Evolutionary conservation across 768 basidiomycete species (phyloP).

Genomic region (Cyclocybe aegerita): DNA sequence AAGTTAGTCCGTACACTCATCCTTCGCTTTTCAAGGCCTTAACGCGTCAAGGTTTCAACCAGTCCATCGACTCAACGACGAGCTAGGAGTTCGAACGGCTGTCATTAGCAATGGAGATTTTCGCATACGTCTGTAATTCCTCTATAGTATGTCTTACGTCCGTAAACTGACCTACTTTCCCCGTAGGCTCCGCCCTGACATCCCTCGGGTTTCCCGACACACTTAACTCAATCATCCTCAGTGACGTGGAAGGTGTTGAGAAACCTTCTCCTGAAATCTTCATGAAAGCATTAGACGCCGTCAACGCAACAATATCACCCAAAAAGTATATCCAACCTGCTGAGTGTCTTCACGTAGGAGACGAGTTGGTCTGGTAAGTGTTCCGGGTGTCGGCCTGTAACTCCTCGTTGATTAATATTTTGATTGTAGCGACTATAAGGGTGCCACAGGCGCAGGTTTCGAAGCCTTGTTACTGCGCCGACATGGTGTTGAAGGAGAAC

Average conservation of each 20-base stretch:
- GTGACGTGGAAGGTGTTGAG: conserved; percentile 67
- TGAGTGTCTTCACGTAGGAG: conserved; percentile 72
- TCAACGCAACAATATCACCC: conserved; percentile 18
- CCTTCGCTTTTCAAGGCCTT: not conserved
- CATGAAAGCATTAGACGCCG: conserved; percentile 36
- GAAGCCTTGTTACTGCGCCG: conserved; percentile 58
- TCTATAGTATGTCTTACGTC: not conserved
- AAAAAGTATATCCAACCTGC: conserved; percentile 26
- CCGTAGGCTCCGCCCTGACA: conserved; percentile 47
- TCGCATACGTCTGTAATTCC: conserved; percentile 57
- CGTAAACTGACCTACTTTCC: not conserved
- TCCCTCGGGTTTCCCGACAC: conserved; percentile 55
- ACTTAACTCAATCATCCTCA: conserved; percentile 60
- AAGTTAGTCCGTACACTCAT: conserved; percentile 14
- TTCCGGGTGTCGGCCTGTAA: no score
- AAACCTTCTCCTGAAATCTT: conserved; percentile 70
- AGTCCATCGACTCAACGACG: conserved; percentile 47
- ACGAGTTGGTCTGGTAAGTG: conserved; percentile 64
- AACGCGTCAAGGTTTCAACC: not conserved
- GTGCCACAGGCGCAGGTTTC: conserved; percentile 56
- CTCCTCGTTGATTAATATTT: not conserved
- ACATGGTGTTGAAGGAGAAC: conserved; percentile 44
- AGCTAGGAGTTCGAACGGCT: conserved; percentile 48
- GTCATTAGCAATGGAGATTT: conserved; percentile 73
- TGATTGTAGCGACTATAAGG: conserved; percentile 61